Evolutionary conservation across 1,284 basidiomycete species (phyloP).

Genomic region (Sanghuangporus baumii): DNA sequence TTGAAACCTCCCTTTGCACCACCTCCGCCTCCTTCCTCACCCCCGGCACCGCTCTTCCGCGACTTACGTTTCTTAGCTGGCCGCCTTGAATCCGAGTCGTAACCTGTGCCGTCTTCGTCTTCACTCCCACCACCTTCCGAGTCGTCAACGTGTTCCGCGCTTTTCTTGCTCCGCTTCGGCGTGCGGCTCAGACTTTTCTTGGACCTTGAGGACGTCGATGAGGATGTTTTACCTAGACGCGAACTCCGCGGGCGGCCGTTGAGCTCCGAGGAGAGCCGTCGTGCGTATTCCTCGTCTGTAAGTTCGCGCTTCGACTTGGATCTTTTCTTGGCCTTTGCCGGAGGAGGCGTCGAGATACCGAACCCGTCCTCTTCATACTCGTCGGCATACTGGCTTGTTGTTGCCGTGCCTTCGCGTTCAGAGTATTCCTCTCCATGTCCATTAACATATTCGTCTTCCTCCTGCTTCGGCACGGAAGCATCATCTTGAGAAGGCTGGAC

Average conservation of each 20-base stretch:
- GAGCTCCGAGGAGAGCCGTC: conserved; percentile 64
- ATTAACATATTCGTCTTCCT: conserved; percentile 15
- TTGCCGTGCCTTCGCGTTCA: neutral
- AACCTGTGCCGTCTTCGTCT: conserved; percentile 21
- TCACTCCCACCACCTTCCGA: conserved; percentile 34
- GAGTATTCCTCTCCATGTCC: neutral
- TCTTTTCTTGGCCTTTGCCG: conserved; percentile 37
- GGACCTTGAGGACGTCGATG: conserved; percentile 21
- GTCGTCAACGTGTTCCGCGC: conserved; percentile 49
- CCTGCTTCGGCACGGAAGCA: conserved; percentile 15
- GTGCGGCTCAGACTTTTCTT: conserved; percentile 36
- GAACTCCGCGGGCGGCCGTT: conserved; percentile 56
- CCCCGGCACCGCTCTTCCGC: conserved; percentile 28
- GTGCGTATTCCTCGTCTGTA: conserved; percentile 63
- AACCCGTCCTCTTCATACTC: conserved; percentile 27
- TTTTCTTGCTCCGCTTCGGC: conserved; percentile 45
- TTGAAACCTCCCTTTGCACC: conserved; percentile 58
- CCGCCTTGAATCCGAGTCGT: conserved; percentile 28
- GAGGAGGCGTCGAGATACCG: conserved; percentile 23
- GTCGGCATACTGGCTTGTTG: neutral
- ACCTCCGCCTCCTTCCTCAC: conserved; percentile 21
- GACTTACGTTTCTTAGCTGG: conserved; percentile 30
- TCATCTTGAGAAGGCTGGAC: neutral
- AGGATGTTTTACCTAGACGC: conserved; percentile 26
- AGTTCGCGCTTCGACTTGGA: conserved; percentile 36